Evolutionary conservation across 2,329 filamentous ascomycete genomes (phyloP).

Genomic region (Fusarium protoensiforme): DNA sequence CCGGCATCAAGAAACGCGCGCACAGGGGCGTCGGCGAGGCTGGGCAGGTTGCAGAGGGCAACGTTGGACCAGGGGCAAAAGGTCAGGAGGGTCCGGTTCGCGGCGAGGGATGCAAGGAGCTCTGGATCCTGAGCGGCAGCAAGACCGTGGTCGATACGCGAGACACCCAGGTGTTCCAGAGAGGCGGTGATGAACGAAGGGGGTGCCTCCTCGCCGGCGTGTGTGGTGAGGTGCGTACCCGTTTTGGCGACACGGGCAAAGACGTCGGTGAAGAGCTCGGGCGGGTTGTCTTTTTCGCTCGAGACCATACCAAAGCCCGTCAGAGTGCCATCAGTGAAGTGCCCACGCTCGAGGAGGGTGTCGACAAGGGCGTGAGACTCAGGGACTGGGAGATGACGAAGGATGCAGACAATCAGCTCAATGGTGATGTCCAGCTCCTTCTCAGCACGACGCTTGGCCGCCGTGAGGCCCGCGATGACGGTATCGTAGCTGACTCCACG

Average conservation of each 20-base stretch:
- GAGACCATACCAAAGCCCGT: conserved; percentile 75
- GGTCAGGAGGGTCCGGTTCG: conserved; percentile 70
- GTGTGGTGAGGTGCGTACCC: conserved; percentile 72
- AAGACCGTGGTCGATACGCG: conserved; percentile 81
- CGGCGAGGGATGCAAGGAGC: conserved; percentile 68
- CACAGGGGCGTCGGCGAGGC: conserved; percentile 61
- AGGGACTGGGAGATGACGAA: conserved; percentile 73
- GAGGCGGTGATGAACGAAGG: conserved; percentile 72
- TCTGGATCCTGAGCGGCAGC: conserved; percentile 69
- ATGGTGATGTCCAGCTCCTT: conserved; percentile 71
- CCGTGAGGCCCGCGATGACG: conserved; percentile 71
- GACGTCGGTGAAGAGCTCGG: conserved; percentile 70
- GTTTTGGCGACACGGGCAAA: conserved; percentile 63
- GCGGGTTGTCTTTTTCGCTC: conserved; percentile 67
- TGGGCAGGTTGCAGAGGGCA: conserved; percentile 41
- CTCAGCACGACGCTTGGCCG: conserved; percentile 69
- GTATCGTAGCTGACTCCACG: conserved; percentile 72
- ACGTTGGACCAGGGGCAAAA: conserved; percentile 82
- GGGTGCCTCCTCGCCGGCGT: conserved; percentile 81
- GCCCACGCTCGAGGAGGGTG: conserved; percentile 48
- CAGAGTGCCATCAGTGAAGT: conserved; percentile 64
- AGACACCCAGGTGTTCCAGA: conserved; percentile 69
- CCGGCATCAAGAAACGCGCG: conserved; percentile 70
- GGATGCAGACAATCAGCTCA: conserved; percentile 76
- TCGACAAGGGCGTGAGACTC: conserved; percentile 59